Evolutionary conservation across 306 rosid species (phyloP).

Genomic region (Chamaecrista fasciculata): DNA sequence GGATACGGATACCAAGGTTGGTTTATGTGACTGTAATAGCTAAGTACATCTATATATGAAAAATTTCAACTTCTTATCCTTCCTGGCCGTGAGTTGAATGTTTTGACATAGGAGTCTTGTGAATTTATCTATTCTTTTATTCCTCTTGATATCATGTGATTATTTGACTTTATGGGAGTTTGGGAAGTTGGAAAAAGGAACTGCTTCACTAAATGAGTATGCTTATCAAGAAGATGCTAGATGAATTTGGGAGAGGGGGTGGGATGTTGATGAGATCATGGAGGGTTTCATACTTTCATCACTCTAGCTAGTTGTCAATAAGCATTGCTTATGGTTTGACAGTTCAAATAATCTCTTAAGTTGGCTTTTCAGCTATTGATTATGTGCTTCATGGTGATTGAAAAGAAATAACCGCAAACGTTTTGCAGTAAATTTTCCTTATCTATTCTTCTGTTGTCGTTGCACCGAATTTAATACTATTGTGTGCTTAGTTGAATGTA

Average conservation of each 20-base stretch:
- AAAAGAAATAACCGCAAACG: background rate
- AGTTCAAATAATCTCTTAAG: background rate
- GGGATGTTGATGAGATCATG: background rate
- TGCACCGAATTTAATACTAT: background rate
- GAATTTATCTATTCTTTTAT: background rate
- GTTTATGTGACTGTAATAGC: background rate
- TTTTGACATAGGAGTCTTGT: background rate
- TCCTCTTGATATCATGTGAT: slow-evolving; percentile 1
- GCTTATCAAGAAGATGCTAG: background rate
- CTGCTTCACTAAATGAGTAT: background rate
- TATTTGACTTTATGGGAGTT: background rate
- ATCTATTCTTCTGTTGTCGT: background rate
- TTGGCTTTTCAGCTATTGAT: background rate
- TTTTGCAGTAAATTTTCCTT: background rate
- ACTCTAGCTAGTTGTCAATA: background rate
- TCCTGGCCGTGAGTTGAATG: background rate
- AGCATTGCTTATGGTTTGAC: background rate
- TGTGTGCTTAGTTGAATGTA: no score
- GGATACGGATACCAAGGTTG: slow-evolving; percentile 86
- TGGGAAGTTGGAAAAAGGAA: background rate
- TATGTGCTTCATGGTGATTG: background rate
- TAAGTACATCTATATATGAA: background rate
- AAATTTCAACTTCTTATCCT: background rate
- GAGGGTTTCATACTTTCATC: background rate
- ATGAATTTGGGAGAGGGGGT: background rate